Percentiles rank a stretch among this genome's conserved stretches.
Evolutionary conservation across 352 stramenopile species (phyloP).

Genomic region (Aphanomyces astaci): DNA sequence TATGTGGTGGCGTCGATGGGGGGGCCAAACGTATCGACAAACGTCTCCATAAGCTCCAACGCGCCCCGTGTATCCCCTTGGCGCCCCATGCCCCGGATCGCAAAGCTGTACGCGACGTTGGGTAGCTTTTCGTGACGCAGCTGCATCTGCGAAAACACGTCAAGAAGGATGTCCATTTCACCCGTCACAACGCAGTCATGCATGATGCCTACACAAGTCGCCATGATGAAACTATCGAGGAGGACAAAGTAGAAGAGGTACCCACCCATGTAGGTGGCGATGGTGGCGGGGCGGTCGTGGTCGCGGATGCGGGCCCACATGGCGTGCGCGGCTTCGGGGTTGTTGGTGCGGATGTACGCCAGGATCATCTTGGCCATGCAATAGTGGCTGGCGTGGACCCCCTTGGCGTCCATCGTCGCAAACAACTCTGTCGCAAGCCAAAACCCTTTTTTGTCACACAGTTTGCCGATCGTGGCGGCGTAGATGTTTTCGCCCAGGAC

Average conservation of each 20-base stretch:
- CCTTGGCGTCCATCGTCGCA: slow-evolving; percentile 59
- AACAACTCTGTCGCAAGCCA: slow-evolving; percentile 67
- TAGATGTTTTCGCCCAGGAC: slow-evolving; percentile 60
- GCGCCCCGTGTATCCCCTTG: slow-evolving; percentile 55
- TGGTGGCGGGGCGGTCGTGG: slow-evolving; percentile 31
- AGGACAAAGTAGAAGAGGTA: slow-evolving; percentile 1
- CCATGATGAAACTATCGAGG: slow-evolving; percentile 23
- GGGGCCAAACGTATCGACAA: slow-evolving; percentile 38
- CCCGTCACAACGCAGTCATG: slow-evolving; percentile 48
- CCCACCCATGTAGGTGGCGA: slow-evolving; percentile 27
- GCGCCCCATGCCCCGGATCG: slow-evolving; percentile 61
- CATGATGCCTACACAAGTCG: slow-evolving; percentile 54
- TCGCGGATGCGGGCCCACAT: slow-evolving; percentile 65
- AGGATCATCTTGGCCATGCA: slow-evolving; percentile 70
- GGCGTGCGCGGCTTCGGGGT: slow-evolving; percentile 45
- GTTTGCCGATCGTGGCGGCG: slow-evolving; percentile 60
- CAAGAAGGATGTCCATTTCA: slow-evolving; percentile 49
- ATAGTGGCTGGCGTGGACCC: slow-evolving; percentile 54
- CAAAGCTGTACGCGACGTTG: slow-evolving; percentile 47
- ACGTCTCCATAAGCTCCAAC: slow-evolving; percentile 62
- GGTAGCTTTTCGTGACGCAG: slow-evolving; percentile 37
- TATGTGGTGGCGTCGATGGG: slow-evolving; percentile 38
- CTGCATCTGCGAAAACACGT: slow-evolving; percentile 57
- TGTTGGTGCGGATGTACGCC: slow-evolving; percentile 65
- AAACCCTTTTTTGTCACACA: slow-evolving; percentile 48